A percentile compares a stretch with the other conserved stretches of the same genome.
These are phyloP conservation scores for Phytophthora chlamydospora DNA, from an alignment of 352 stramenopile genomes.

Conservation along the genomic window DNA sequence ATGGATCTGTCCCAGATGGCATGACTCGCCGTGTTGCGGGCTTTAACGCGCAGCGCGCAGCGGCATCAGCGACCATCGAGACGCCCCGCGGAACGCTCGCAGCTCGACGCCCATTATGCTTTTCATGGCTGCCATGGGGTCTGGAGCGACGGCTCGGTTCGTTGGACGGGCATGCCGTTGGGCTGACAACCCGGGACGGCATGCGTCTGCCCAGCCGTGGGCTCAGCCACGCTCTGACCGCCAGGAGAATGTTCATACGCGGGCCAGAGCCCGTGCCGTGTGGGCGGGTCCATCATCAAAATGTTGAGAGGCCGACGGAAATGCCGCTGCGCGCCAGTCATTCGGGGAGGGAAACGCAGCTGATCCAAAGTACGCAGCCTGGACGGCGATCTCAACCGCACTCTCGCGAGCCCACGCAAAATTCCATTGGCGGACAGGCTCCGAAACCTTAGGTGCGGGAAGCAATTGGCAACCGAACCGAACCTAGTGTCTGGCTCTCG, in stretches of 20 bases:
- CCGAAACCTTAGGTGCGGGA: too few relatives aligned
- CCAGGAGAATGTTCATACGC: conserved; percentile 42
- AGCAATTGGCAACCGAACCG: neutral
- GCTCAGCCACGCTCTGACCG: conserved; percentile 5
- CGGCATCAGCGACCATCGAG: neutral
- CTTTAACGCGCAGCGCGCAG: conserved; percentile 14
- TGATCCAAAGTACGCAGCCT: conserved; percentile 36
- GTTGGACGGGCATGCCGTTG: conserved; percentile 3
- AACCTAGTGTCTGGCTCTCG: neutral
- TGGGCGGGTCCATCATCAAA: conserved; percentile 16
- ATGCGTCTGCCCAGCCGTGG: conserved; percentile 7
- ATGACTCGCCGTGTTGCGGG: conserved; percentile 5
- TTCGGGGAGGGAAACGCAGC: conserved; percentile 22
- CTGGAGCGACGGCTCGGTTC: too few relatives aligned
- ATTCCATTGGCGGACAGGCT: too few relatives aligned
- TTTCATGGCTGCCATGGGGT: too few relatives aligned
- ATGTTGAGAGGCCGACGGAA: conserved; percentile 27
- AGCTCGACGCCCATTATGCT: too few relatives aligned
- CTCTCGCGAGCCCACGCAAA: too few relatives aligned
- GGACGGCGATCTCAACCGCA: neutral
- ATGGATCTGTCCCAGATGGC: conserved; percentile 6
- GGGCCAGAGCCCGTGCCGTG: conserved; percentile 13
- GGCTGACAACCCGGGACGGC: neutral
- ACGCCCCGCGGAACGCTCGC: neutral
- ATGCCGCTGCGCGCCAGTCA: conserved; percentile 16